These are phyloP conservation scores for Acacia concinna DNA, from an alignment of 331 rosid genomes.

Conservation along the genomic window DNA sequence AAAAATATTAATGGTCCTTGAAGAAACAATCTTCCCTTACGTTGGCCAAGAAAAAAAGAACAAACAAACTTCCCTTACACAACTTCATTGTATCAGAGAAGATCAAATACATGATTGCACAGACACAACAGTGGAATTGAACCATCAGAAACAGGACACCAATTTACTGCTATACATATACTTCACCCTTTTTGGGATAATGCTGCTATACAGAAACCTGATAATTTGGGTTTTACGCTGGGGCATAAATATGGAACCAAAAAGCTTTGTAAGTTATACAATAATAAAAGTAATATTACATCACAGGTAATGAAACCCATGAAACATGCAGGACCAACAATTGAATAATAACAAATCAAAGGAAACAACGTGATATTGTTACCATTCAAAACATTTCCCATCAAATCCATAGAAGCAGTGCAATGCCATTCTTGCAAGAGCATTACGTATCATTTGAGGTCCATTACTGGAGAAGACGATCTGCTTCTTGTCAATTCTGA, in stretches of 20 bases:
- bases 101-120: background rate
- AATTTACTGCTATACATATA: conserved; percentile 8
- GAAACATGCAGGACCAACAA: background rate
- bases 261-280: background rate
- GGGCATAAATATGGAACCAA: background rate
- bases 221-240: background rate
- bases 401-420: background rate
- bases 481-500: background rate
- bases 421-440: background rate
- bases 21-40: background rate
- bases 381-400: background rate
- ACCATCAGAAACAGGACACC: background rate
- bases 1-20: background rate
- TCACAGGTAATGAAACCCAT: too few species aligned
- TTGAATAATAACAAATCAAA: background rate
- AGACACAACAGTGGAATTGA: background rate
- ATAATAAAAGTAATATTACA: background rate
- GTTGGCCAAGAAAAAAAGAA: too few species aligned
- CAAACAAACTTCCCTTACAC: background rate
- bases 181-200: background rate
- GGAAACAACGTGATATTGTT: background rate
- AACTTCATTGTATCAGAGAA: background rate
- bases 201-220: conserved; percentile 6
- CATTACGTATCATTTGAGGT: conserved; percentile 6
- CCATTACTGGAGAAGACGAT: background rate